These are phyloP conservation scores for Schwanniomyces etchellsii DNA, from an alignment of 1,139 yeast genomes.

Conservation along the genomic window DNA sequence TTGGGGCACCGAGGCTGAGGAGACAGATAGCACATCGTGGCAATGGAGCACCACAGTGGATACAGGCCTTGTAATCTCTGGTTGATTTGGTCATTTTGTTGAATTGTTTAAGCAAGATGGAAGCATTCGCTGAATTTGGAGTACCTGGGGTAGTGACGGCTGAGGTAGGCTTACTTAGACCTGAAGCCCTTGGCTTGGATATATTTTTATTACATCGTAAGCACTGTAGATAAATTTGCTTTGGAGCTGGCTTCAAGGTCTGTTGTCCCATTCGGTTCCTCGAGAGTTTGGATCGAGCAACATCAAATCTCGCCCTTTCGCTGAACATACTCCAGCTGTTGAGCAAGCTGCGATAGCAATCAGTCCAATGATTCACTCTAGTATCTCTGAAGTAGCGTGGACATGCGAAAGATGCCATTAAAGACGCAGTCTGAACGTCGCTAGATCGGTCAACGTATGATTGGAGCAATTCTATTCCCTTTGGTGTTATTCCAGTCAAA, in stretches of 20 bases:
- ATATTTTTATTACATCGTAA: slow-evolving; percentile 73
- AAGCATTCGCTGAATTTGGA: slow-evolving; percentile 14
- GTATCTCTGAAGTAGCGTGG: slow-evolving; percentile 75
- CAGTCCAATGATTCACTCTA: slow-evolving; percentile 74
- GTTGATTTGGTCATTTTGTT: slow-evolving; percentile 23
- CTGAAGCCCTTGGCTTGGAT: slow-evolving; percentile 24
- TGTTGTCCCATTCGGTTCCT: slow-evolving; percentile 43
- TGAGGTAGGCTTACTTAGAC: slow-evolving; percentile 5
- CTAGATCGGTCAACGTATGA: slow-evolving; percentile 84
- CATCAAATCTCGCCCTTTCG: slow-evolving; percentile 80
- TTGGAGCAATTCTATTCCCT: slow-evolving; percentile 77
- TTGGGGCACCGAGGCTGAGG: slow-evolving; percentile 71
- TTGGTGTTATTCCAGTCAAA: slow-evolving; percentile 82
- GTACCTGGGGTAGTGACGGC: slow-evolving; percentile 3
- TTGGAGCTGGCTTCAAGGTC: slow-evolving; percentile 50
- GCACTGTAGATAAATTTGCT: slow-evolving; percentile 80
- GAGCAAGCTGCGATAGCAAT: slow-evolving; percentile 63
- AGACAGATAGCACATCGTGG: slow-evolving; percentile 91
- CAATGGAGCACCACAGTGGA: slow-evolving; percentile 82
- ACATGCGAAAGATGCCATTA: slow-evolving; percentile 73
- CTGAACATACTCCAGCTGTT: slow-evolving; percentile 84
- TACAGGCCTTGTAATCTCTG: slow-evolving; percentile 47
- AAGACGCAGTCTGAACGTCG: slow-evolving; percentile 89
- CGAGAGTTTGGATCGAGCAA: slow-evolving; percentile 64
- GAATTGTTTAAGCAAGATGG: slow-evolving; percentile 33